Conservation (phyloP, 768 basidiomycete genomes). For the Punctularia strigosozonata region DNA sequence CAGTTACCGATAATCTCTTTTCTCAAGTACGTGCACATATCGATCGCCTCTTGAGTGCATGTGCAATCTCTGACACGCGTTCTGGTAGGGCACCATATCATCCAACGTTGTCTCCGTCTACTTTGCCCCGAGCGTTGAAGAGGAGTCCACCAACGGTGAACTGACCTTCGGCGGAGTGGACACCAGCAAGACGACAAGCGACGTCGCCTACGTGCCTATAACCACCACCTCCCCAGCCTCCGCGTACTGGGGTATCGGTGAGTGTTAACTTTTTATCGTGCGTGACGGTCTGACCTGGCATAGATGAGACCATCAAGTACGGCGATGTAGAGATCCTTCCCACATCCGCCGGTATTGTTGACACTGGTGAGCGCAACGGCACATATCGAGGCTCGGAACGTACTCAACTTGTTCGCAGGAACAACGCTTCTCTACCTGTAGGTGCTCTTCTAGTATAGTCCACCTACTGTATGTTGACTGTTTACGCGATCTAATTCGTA, state of each 20-base stretch:
- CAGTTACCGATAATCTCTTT: slow-evolving; percentile 43
- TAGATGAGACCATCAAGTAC: slow-evolving; percentile 13
- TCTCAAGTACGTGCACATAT: too few relatives aligned
- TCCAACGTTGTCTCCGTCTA: slow-evolving; percentile 37
- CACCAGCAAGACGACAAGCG: slow-evolving; percentile 26
- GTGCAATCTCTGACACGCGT: too few relatives aligned
- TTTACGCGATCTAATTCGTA: too few relatives aligned
- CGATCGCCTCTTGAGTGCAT: too few relatives aligned
- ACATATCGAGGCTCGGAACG: too few relatives aligned
- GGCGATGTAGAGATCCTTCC: slow-evolving; percentile 19
- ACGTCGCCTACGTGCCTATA: slow-evolving; percentile 26
- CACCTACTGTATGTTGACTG: too few relatives aligned
- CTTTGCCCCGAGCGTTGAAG: slow-evolving; percentile 33
- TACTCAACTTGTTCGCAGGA: too few relatives aligned
- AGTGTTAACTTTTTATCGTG: too few relatives aligned
- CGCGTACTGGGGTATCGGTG: slow-evolving; percentile 39
- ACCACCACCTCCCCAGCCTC: slow-evolving; percentile 35
- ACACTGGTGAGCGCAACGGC: slow-evolving; percentile 42
- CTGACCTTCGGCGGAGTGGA: slow-evolving; percentile 46
- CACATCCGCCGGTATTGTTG: slow-evolving; percentile 34
- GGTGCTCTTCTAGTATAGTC: too few relatives aligned
- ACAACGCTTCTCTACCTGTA: too few relatives aligned
- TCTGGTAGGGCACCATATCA: slow-evolving; percentile 31
- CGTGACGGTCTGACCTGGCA: too few relatives aligned
- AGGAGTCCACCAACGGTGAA: slow-evolving; percentile 34